phyloP scores from a whole-genome alignment of 225 moss, liverwort and hornwort genomes.

The Neckera pumila region DNA sequence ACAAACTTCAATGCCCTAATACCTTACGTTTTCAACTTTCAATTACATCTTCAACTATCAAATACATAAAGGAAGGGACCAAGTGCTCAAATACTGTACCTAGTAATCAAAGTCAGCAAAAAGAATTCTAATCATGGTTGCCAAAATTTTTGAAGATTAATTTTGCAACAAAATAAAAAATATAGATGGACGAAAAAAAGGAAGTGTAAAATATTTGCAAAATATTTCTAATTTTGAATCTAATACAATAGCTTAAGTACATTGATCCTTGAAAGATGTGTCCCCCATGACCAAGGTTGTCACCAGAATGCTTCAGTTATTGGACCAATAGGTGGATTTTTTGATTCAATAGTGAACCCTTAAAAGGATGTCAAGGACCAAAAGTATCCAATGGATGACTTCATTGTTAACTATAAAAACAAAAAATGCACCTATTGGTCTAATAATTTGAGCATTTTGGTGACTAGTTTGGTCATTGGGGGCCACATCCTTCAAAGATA shows the following conservation, averaged over 20 bases:
- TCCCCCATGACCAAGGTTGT: not conserved
- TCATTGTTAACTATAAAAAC: not conserved
- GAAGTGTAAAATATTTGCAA: not conserved
- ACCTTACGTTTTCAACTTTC: too few relatives aligned
- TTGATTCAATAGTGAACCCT: fast-evolving
- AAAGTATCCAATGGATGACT: not conserved
- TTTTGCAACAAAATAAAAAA: too few relatives aligned
- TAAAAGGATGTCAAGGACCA: fast-evolving
- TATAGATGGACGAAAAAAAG: not conserved
- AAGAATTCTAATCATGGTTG: not conserved
- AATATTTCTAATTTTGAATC: not conserved
- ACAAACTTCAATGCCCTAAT: too few relatives aligned
- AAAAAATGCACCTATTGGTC: not conserved
- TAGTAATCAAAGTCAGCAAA: fast-evolving
- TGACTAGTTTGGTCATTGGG: too few relatives aligned
- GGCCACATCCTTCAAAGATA: too few relatives aligned
- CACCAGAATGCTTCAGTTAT: not conserved
- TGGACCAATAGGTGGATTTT: fast-evolving
- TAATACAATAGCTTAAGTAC: not conserved
- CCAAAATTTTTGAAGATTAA: not conserved
- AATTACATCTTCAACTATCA: too few relatives aligned
- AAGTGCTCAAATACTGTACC: not conserved
- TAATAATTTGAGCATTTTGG: too few relatives aligned
- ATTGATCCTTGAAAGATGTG: fast-evolving
- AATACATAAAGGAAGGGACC: fast-evolving